Base-by-base conservation (phyloP, 108 stramenopile species). In the Seminavis robusta region DNA sequence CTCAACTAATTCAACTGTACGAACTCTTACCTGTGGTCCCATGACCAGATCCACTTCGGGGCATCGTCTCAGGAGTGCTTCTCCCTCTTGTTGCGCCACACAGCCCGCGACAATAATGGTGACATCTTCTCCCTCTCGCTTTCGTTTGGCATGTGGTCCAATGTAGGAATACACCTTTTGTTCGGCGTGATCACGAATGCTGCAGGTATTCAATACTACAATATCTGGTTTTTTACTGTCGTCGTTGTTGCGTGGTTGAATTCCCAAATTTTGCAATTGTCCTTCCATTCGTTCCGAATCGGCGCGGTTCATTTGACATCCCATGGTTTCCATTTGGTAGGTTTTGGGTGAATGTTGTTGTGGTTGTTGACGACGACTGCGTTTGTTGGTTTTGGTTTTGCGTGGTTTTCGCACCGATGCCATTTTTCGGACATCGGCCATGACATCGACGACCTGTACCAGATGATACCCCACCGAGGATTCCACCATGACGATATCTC, bases 261-360 rank as follows among this genome's bases (percentile, higher is more conserved):
- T 77, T 16, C 96, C 96, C 20, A 97, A 74, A 45, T 80, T 73
- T 65, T 89, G 74, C 56, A 98, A 73, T 47, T 95, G 94, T 24
- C 95, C 98, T 59, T 94, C 95, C 46, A 98, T 92, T 29, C 98
- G 69, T 76, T 98, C 98, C 30, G 86, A 90, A 62, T 98, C 98
- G 3, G 98, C 95, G 21, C 86, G 58, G 61, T 98, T 98, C 98
- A 98, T 98, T 77, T 97, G 95, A 61, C 98, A 98, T 11, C 98
- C 96, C 85, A 90, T 93, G 0, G 87, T 89, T 58, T 91, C 84
- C 48, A 94, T 71, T 43, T 81, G 80, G 52, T 90, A 94, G 7
- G 83, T 88, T 13, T 77, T 48, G 52, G 41, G 66, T 1, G 19
- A 16, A 3, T 75, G 44, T 24, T 76, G 43, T n/a, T 62, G 50